These are phyloP conservation scores for Metschnikowia shivogae DNA, from an alignment of 805 yeast species.

Conservation along the genomic window DNA sequence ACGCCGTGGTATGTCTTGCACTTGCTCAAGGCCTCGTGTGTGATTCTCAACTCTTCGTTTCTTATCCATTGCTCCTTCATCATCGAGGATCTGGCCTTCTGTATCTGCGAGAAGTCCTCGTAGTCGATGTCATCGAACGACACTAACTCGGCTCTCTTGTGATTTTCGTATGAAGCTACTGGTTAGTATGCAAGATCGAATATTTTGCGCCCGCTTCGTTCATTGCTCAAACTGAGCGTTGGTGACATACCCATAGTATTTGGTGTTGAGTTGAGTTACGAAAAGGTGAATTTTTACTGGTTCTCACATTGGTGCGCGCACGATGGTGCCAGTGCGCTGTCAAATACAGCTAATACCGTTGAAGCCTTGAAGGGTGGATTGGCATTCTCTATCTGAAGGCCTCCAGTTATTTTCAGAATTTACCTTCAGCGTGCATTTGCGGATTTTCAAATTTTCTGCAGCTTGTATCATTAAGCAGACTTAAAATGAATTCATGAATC, in stretches of 20 bases:
- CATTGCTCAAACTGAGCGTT: background rate
- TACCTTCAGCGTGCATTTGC: no score
- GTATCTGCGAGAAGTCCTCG: conserved; percentile 56
- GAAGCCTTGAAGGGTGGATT: no score
- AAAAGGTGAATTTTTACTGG: conserved; percentile 35
- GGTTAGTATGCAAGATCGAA: conserved; percentile 10
- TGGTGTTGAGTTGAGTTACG: conserved; percentile 10
- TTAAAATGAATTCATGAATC: no score
- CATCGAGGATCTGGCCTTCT: conserved; percentile 72
- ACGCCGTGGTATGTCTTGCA: conserved; percentile 61
- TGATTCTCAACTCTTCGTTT: conserved; percentile 59
- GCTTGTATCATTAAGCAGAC: no score
- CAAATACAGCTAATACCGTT: no score
- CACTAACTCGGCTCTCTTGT: conserved; percentile 61
- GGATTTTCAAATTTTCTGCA: no score
- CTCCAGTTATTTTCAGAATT: no score
- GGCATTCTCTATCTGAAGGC: no score
- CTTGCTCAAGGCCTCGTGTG: conserved; percentile 70
- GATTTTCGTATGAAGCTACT: conserved; percentile 33
- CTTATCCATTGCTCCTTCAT: conserved; percentile 78
- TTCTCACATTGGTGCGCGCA: conserved; percentile 16
- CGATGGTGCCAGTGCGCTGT: conserved; percentile 11
- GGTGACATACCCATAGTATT: conserved; percentile 14
- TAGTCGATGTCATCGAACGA: conserved; percentile 83
- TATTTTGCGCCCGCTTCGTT: background rate